Evolutionary conservation across 768 basidiomycete species (phyloP).

Genomic region (Nidula microcarpa): DNA sequence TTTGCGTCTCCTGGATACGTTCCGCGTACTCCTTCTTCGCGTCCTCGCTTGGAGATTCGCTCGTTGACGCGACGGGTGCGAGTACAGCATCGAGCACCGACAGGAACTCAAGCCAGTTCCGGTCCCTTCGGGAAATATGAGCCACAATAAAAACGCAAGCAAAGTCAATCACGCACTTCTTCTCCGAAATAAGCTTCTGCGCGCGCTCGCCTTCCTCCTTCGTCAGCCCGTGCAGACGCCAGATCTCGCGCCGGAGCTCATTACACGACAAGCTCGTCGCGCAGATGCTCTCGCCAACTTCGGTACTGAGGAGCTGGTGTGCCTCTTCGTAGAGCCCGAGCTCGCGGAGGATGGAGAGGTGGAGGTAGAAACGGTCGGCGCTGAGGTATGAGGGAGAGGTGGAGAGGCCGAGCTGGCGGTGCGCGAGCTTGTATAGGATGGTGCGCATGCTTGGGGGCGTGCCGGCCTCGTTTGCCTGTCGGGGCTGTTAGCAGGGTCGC

Average conservation of each 20-base stretch:
- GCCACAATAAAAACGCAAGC: neutral
- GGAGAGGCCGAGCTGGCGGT: slow-evolving; percentile 64
- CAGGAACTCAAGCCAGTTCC: slow-evolving; percentile 85
- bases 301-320: slow-evolving; percentile 61
- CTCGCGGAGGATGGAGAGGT: slow-evolving; percentile 68
- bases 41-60: slow-evolving; percentile 21
- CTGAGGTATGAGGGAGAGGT: slow-evolving; percentile 59
- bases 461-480: slow-evolving; percentile 66
- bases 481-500: neutral
- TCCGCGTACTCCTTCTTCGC: slow-evolving; percentile 32
- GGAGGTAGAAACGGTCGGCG: slow-evolving; percentile 77
- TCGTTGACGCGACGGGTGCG: slow-evolving; percentile 15
- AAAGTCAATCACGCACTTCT: slow-evolving; percentile 41
- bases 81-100: slow-evolving; percentile 71
- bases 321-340: slow-evolving; percentile 70
- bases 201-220: slow-evolving; percentile 64
- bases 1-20: slow-evolving; percentile 38
- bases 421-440: slow-evolving; percentile 74
- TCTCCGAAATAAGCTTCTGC: slow-evolving; percentile 52
- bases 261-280: slow-evolving; percentile 70
- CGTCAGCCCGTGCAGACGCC: slow-evolving; percentile 49
- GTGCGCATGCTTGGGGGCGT: slow-evolving; percentile 62
- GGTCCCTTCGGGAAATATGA: slow-evolving; percentile 45
- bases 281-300: slow-evolving; percentile 65
- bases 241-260: slow-evolving; percentile 72